Evolutionary conservation across 1,139 yeast species (phyloP), one percentile per base, ranked within the genome.

Genomic region (Yamadazyma friedrichii): DNA sequence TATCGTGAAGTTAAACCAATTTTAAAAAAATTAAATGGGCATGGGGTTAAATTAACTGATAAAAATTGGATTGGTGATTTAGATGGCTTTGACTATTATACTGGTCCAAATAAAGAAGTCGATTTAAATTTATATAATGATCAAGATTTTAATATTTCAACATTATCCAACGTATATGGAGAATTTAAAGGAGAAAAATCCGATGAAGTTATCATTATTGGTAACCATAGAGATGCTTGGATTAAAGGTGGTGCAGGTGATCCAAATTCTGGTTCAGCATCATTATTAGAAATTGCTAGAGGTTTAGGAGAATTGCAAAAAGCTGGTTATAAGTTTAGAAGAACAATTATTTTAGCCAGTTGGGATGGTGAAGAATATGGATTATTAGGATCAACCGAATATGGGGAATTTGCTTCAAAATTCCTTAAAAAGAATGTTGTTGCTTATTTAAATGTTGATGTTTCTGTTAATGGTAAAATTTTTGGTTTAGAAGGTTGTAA

Each of bases 201-300:
- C 28, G 61, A 67, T 42, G 77, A 72, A 48, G 74, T 64, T 3
- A 66, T 72, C 36, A 51, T 72, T 24, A 62, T 72, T 49, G 78
- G 78, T 27, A 72, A 72, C 55, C 78, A 72, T 52, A 59, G 76
- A 44, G 78, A 72, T 50, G 76, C 77, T 2, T 72, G 78, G 78
- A 81, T 85, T 45, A 70, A 69, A 47, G 77, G 77, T 30, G 77
- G 77, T 22, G 78, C 77, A 1, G 74, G 75, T 9, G 78, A 72
- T 47, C 77, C 78, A 9, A 69, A 70, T 46, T 66, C 74, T 13
- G 78, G 77, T 1, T 64, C 72, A 26, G 70, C 77, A 3, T 62
- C 61, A 3, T 56, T 72, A 38, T 50, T 72, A 33, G 78, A 72
- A 50, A 56, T 72, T 33, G 76, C 76, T 9, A 59, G 78, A 45